Percentiles rank a stretch among this genome's conserved stretches.
Conservation (phyloP, 140 eudicot genomes). For the Ambrosia hybrid region DNA sequence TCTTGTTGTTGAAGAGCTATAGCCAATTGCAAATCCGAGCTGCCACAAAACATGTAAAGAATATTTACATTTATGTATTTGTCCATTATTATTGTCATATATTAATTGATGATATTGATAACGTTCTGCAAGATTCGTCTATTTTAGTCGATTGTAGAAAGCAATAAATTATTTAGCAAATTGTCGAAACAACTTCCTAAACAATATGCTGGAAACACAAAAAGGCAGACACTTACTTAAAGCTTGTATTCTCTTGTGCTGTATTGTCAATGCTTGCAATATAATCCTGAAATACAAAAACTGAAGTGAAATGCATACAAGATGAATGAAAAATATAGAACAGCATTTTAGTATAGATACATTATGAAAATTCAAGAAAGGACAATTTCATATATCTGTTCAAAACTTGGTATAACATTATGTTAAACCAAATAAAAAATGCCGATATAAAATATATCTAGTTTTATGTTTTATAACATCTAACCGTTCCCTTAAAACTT, state of each 20-base stretch:
- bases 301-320: constrained; percentile 5
- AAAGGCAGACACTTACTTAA: constrained; percentile 53
- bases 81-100: neutral
- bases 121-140: constrained; percentile 17
- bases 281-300: constrained; percentile 59
- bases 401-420: too few relatives aligned
- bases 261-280: constrained; percentile 60
- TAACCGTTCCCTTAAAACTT: too few relatives aligned
- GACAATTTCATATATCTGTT: neutral
- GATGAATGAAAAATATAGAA: neutral
- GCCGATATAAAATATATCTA: too few relatives aligned
- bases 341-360: neutral
- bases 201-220: neutral
- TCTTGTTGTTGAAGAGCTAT: constrained; percentile 90
- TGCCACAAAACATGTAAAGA: constrained; percentile 36
- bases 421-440: too few relatives aligned
- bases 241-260: constrained; percentile 44
- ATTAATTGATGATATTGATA: neutral
- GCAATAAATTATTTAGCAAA: constrained; percentile 2
- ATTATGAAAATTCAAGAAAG: neutral
- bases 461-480: too few relatives aligned
- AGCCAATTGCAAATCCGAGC: constrained; percentile 87
- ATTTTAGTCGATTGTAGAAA: neutral
- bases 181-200: neutral
- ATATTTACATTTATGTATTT: neutral